Evolutionary conservation across 1,139 yeast species (phyloP).

Genomic region (Schwanniomyces etchellsii): DNA sequence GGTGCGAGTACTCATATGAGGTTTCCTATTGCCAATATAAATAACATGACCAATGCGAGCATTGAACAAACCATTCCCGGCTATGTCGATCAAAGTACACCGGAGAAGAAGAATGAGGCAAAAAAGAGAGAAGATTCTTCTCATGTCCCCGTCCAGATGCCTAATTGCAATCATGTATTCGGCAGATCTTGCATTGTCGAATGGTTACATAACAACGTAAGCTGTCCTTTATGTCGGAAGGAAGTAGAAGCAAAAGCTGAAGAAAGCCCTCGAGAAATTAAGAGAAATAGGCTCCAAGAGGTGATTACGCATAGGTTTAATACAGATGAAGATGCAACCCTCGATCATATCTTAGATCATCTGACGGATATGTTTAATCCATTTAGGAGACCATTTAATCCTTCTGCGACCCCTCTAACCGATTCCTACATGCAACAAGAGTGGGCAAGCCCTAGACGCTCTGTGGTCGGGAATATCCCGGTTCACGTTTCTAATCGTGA

Average conservation of each 20-base stretch:
- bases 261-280: constrained; percentile 16
- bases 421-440: constrained; percentile 35
- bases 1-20: constrained; percentile 24
- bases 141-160: constrained; percentile 41
- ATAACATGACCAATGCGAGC: constrained; percentile 17
- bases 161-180: constrained; percentile 37
- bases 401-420: constrained; percentile 37
- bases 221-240: constrained; percentile 43
- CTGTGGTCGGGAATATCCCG: constrained; percentile 4
- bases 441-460: constrained; percentile 25
- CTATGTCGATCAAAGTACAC: constrained; percentile 10
- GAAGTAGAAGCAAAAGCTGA: constrained; percentile 30
- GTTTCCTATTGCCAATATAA: constrained; percentile 28
- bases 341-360: constrained; percentile 21
- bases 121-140: constrained; percentile 14
- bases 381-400: constrained; percentile 31
- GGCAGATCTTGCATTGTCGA: constrained; percentile 40
- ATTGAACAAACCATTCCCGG: constrained; percentile 32
- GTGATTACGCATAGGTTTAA: constrained; percentile 12
- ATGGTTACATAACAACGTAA: constrained; percentile 37
- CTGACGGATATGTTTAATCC: constrained; percentile 39
- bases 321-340: constrained; percentile 12
- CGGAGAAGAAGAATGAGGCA: constrained; percentile 5
- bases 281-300: constrained; percentile 9
- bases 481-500: constrained; percentile 12